Evolutionary conservation across 257 asterid species (phyloP), one percentile per base, ranked within the genome.

Genomic region (Solanum bukasovii): DNA sequence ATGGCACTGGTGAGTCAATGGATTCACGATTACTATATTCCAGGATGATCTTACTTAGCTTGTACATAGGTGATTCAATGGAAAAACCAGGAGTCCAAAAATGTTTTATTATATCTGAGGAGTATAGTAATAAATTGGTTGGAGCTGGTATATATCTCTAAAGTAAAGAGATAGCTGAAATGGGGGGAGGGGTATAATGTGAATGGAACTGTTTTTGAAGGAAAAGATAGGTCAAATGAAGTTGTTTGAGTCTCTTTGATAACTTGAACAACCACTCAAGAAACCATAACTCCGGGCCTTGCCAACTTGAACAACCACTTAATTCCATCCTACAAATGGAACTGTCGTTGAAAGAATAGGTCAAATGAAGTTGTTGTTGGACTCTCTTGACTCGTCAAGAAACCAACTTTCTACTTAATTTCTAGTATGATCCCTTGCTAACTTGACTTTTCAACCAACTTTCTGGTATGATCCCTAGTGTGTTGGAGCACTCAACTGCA

Each of bases 241-340:
- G 38, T 71, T 33, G 86, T 46, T 92, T 40, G 93, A 92, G 75
- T 33, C 29, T 16, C 92, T 92, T 9, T 40, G 44, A 40, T 38
- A 93, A 92, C 71, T 20, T 93, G 4, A 40, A 9, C 44, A 38
- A 38, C 44, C 44, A 38, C 12, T 90, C 95, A 12, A 18, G 61
- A 21, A 92, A 93, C 86, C 90, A 93, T 93, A 34, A 93, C 93
- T 1, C n/a, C 6, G 82, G n/a, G 92, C 63, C 23, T 87, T 44
- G 85, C 87, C 87, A 16, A 65, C 3, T 20, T 91, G 63, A 70
- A 85, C 87, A 91, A 93, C 84, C 33, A 84, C 34, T 88, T 92
- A 37, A 37, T 37, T 37, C 40, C 40, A 37, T 37, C 40, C 40
- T 7, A 37, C 40, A 37, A 37, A 42, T 40, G 49, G 49, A 42